Conservation (phyloP, 2,329 filamentous ascomycete species). For the Cladophialophora chaetospira region DNA sequence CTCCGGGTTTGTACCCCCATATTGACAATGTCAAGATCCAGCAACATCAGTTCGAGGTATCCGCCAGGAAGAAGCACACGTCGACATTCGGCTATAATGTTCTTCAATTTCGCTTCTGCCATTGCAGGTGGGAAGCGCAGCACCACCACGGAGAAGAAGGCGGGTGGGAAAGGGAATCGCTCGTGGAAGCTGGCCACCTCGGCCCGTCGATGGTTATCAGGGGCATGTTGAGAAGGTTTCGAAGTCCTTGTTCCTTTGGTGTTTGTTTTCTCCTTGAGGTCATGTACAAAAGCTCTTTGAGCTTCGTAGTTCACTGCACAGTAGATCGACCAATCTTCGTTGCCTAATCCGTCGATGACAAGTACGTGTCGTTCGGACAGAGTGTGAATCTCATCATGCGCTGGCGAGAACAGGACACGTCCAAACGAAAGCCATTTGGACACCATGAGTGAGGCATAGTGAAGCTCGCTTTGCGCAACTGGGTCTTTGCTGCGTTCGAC, state of each 20-base stretch:
- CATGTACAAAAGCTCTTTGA: conserved; percentile 47
- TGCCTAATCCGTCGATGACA: conserved; percentile 54
- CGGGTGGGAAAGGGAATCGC: conserved; percentile 50
- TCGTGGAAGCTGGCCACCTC: conserved; percentile 44
- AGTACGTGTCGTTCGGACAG: conserved; percentile 48
- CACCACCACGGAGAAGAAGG: conserved; percentile 50
- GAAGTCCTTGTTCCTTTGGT: conserved; percentile 23
- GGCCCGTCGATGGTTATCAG: conserved; percentile 31
- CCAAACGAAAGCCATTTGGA: conserved; percentile 55
- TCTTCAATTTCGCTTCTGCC: conserved; percentile 46
- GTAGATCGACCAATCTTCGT: conserved; percentile 56
- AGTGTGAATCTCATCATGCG: conserved; percentile 47
- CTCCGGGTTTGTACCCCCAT: conserved; percentile 51
- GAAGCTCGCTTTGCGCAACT: conserved; percentile 48
- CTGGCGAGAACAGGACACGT: conserved; percentile 53
- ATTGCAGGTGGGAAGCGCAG: conserved; percentile 50
- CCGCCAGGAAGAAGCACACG: conserved; percentile 52
- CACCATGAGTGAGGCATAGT: conserved; percentile 54
- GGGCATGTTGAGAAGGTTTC: conserved; percentile 43
- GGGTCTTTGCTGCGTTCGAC: conserved; percentile 47
- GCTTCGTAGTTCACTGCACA: conserved; percentile 51
- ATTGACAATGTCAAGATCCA: conserved; percentile 54
- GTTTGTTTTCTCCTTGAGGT: conserved; percentile 40
- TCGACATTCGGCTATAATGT: conserved; percentile 52
- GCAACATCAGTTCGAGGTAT: conserved; percentile 51